A percentile compares a stretch with the other conserved stretches of the same genome.
These are phyloP conservation scores for Larix kaempferi DNA, from an alignment of 75 land plant species.

Conservation along the genomic window DNA sequence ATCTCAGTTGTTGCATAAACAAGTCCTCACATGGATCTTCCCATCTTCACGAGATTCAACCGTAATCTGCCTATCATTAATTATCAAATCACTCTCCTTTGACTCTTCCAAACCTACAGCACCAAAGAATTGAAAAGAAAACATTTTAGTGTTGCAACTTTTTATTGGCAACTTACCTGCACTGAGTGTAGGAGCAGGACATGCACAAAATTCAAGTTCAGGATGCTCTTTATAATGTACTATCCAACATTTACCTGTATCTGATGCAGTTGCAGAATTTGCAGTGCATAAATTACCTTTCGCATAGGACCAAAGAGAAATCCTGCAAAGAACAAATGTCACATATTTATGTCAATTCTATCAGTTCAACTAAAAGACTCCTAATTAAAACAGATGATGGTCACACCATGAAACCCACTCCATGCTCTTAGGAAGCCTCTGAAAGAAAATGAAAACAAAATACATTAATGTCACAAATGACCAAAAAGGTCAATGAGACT, in stretches of 20 bases:
- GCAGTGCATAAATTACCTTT: not conserved
- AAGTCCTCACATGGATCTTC: slow-evolving; percentile 38
- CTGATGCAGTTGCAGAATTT: not conserved
- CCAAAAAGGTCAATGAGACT: too few relatives aligned
- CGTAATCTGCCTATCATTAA: slow-evolving; percentile 29
- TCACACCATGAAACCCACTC: not conserved
- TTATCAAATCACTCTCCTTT: slow-evolving; percentile 12
- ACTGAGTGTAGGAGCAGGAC: not conserved
- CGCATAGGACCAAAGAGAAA: not conserved
- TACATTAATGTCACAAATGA: too few relatives aligned
- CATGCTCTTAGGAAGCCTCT: too few relatives aligned
- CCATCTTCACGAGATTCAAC: slow-evolving; percentile 44
- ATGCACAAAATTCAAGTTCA: not conserved
- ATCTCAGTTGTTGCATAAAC: slow-evolving; percentile 1
- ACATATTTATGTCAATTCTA: not conserved
- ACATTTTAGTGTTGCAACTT: not conserved
- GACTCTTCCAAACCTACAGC: slow-evolving; percentile 25
- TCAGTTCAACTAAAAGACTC: not conserved
- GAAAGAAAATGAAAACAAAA: too few relatives aligned
- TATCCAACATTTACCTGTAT: slow-evolving; percentile 11
- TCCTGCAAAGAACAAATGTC: not conserved
- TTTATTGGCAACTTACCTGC: not conserved
- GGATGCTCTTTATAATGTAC: not conserved
- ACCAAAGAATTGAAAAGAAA: not conserved
- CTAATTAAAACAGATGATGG: not conserved